A percentile compares a stretch with the other conserved stretches of the same genome.
Evolutionary conservation across 192 early-diverging fungal species (phyloP).

Genomic region (Backusella tuberculispora): DNA sequence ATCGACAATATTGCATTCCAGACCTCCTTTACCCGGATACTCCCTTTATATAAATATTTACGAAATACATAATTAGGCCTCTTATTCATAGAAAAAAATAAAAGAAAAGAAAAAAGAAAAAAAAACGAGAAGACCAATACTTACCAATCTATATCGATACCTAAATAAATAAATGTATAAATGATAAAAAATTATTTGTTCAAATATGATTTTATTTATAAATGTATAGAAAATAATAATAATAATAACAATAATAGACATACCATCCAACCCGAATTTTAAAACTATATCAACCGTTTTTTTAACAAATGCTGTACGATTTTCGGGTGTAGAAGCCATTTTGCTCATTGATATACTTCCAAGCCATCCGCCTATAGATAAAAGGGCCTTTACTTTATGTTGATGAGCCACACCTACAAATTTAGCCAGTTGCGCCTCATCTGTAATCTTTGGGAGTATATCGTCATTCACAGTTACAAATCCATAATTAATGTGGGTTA

Average conservation of each 20-base stretch:
- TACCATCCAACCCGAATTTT: constrained; percentile 13
- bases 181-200: background rate
- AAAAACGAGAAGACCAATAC: background rate
- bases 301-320: constrained; percentile 1
- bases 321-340: constrained; percentile 11
- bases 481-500: constrained; percentile 14
- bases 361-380: constrained; percentile 15
- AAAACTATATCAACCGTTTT: background rate
- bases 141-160: constrained; percentile 13
- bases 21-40: constrained; percentile 15
- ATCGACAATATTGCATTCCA: constrained; percentile 16
- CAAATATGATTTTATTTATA: background rate
- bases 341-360: constrained; percentile 5
- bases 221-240: no score
- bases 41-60: background rate
- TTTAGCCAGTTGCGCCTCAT: background rate
- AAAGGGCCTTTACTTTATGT: constrained; percentile 6
- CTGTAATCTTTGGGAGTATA: background rate
- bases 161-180: background rate
- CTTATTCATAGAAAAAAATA: background rate
- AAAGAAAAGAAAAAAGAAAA: background rate
- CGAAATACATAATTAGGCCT: no score
- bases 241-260: background rate
- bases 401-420: constrained; percentile 11
- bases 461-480: constrained; percentile 8